Percentiles rank a stretch among this genome's conserved stretches.
phyloP scores from a whole-genome alignment of 176 grass and related monocot species.

The Poa pratensis region DNA sequence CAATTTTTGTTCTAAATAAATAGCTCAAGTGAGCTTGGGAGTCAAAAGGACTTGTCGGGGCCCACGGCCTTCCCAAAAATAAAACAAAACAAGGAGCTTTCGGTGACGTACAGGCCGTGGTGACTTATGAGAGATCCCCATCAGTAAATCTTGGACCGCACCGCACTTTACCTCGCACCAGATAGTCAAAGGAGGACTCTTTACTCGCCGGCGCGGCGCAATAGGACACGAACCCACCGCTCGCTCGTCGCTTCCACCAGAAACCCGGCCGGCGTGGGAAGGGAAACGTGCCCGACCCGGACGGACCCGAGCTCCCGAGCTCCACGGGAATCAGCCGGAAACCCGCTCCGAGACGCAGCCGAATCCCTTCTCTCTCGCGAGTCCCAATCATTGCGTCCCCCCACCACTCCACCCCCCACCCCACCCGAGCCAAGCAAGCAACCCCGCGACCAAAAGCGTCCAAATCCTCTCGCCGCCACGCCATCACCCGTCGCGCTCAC shows the following conservation, averaged over 20 bases:
- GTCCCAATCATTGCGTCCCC: neutral
- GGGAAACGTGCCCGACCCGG: neutral
- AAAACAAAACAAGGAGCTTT: too few species aligned
- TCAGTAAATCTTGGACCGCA: neutral
- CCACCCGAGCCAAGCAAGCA: slow-evolving; percentile 10
- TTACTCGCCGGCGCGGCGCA: neutral
- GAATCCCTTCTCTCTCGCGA: neutral
- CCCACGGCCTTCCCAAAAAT: too few species aligned
- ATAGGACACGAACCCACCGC: neutral
- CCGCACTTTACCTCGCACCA: neutral
- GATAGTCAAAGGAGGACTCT: neutral
- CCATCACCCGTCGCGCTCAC: neutral
- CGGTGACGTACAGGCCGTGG: neutral
- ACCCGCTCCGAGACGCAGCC: neutral
- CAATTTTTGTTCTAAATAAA: too few species aligned
- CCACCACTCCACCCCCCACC: neutral
- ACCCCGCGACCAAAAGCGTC: neutral
- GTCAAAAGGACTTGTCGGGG: too few species aligned
- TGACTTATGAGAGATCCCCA: neutral
- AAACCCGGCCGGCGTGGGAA: neutral
- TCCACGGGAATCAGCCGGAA: neutral
- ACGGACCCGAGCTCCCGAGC: neutral
- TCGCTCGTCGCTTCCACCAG: neutral
- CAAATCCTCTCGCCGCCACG: neutral
- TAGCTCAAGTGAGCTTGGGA: too few species aligned